Evolutionary conservation across 2,329 filamentous ascomycete species (phyloP).

Genomic region (Aspergillus tanneri): DNA sequence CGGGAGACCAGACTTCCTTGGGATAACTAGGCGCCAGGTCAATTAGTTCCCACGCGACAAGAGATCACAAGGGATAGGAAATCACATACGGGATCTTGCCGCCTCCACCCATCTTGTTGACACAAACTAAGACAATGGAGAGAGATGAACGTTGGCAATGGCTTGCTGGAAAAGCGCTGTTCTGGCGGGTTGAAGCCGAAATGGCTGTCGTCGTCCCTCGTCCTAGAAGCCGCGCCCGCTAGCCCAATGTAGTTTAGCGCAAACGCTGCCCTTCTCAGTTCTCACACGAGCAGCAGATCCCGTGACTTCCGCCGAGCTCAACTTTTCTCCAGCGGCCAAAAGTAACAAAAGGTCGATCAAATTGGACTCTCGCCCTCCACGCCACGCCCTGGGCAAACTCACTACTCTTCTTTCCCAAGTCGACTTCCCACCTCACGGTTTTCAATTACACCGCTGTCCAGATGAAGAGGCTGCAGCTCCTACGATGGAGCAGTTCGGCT

Average conservation of each 20-base stretch:
- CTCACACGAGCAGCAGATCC: conserved; percentile 35
- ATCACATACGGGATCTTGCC: conserved; percentile 67
- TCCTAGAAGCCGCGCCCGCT: conserved; percentile 29
- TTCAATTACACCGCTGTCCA: conserved; percentile 25
- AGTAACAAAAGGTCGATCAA: too few relatives aligned
- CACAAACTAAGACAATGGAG: conserved; percentile 24
- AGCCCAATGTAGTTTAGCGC: conserved; percentile 30
- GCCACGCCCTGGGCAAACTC: conserved; percentile 21
- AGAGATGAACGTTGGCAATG: conserved; percentile 22
- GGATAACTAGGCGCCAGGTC: conserved; percentile 65
- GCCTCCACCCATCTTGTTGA: conserved; percentile 67
- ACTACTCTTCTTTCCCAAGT: conserved; percentile 13
- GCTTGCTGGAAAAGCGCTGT: conserved; percentile 21
- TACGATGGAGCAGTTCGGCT: conserved; percentile 53
- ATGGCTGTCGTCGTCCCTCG: conserved; percentile 31
- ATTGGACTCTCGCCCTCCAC: conserved; percentile 14
- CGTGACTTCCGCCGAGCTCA: conserved; percentile 41
- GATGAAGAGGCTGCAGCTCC: conserved; percentile 54
- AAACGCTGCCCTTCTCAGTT: conserved; percentile 7
- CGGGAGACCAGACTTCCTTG: conserved; percentile 98
- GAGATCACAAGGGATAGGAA: conserved; percentile 37
- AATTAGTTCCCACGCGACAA: conserved; percentile 22
- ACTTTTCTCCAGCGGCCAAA: conserved; percentile 36
- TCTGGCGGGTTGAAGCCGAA: conserved; percentile 32
- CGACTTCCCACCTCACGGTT: background rate